phyloP scores from a whole-genome alignment of 352 stramenopile genomes.

The Phytophthora fragariaefolia region DNA sequence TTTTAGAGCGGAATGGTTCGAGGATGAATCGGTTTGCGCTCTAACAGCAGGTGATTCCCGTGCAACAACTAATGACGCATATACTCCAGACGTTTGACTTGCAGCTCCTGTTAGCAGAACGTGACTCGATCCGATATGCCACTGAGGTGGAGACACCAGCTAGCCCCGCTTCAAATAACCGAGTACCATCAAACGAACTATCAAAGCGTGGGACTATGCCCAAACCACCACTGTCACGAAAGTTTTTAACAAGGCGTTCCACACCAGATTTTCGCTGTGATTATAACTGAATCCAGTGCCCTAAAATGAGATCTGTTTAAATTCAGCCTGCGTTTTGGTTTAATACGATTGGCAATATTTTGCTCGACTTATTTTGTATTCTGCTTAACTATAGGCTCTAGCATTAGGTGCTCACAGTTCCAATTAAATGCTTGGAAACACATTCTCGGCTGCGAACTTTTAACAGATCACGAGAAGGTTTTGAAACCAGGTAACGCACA shows the following conservation, averaged over 20 bases:
- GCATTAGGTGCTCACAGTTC: neutral
- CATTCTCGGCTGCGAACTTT: too few relatives aligned
- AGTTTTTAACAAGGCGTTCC: neutral
- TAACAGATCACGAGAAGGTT: too few relatives aligned
- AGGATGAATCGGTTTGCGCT: neutral
- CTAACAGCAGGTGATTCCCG: neutral
- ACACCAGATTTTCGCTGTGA: neutral
- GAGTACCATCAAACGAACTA: neutral
- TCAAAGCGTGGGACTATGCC: neutral
- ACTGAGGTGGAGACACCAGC: too few relatives aligned
- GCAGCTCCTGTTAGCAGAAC: neutral
- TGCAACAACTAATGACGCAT: slow-evolving; percentile 12
- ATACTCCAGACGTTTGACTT: slow-evolving; percentile 1
- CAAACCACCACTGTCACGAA: neutral
- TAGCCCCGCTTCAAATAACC: too few relatives aligned
- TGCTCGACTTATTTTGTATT: neutral
- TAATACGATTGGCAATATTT: neutral
- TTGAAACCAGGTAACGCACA: too few relatives aligned
- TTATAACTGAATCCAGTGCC: neutral
- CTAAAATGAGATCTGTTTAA: neutral
- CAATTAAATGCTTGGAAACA: too few relatives aligned
- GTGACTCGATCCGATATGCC: too few relatives aligned
- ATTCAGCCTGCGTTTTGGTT: neutral
- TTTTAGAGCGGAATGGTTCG: neutral
- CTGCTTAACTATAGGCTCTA: neutral